Evolutionary conservation across 768 basidiomycete species (phyloP).

Genomic region (Kwoniella sp.): DNA sequence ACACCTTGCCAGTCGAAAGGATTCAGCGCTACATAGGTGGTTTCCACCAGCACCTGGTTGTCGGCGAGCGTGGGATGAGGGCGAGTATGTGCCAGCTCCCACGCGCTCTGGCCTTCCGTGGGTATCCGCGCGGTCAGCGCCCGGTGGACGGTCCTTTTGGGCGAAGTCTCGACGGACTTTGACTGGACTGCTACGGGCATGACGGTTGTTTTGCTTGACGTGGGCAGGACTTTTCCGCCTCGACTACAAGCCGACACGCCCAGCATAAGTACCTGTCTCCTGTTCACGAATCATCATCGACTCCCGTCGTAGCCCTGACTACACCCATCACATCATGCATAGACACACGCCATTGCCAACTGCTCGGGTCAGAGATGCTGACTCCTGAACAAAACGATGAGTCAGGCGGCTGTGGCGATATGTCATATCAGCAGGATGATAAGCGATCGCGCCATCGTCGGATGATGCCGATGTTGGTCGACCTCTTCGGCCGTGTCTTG

Average conservation of each 20-base stretch:
- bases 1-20: slow-evolving; percentile 38
- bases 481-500: slow-evolving; percentile 7
- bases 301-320: too few relatives aligned
- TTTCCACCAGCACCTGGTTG: slow-evolving; percentile 26
- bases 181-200: too few relatives aligned
- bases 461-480: slow-evolving; percentile 1
- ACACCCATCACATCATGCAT: too few relatives aligned
- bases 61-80: slow-evolving; percentile 12
- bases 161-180: too few relatives aligned
- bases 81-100: slow-evolving; percentile 22
- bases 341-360: too few relatives aligned
- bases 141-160: slow-evolving; percentile 10
- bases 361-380: neutral
- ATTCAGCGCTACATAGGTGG: slow-evolving; percentile 26
- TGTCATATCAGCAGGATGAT: neutral
- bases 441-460: slow-evolving; percentile 17
- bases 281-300: too few relatives aligned
- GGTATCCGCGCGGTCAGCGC: slow-evolving; percentile 26
- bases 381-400: too few relatives aligned
- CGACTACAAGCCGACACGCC: too few relatives aligned
- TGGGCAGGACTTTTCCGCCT: too few relatives aligned
- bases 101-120: slow-evolving; percentile 15
- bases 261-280: too few relatives aligned
- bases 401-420: too few relatives aligned
- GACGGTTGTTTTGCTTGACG: neutral